phyloP scores from a whole-genome alignment of 2,329 filamentous ascomycete genomes.

The Albophoma yamanashiensis region DNA sequence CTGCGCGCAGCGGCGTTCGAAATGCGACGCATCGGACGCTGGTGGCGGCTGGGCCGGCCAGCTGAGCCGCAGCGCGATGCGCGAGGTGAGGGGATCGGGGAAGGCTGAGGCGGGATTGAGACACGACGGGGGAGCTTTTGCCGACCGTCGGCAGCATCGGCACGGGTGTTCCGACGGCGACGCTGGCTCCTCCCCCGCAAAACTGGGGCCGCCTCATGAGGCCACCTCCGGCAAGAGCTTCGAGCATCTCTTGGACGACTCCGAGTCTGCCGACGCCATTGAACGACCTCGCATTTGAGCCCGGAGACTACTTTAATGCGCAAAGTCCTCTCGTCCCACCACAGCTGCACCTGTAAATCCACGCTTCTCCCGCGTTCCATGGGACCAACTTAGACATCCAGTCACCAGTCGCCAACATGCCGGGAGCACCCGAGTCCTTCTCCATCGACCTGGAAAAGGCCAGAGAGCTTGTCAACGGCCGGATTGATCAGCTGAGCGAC shows the following conservation, averaged over 20 bases:
- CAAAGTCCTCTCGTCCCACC: no score
- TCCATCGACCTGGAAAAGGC: constrained; percentile 7
- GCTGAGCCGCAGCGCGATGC: neutral
- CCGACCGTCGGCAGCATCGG: neutral
- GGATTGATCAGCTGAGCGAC: constrained; percentile 8
- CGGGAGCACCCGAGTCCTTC: neutral
- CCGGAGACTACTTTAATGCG: no score
- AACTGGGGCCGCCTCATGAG: neutral
- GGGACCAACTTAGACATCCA: neutral
- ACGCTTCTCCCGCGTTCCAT: neutral
- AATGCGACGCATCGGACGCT: neutral
- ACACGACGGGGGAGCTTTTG: neutral
- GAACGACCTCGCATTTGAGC: no score
- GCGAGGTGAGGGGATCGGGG: neutral
- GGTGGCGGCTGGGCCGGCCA: neutral
- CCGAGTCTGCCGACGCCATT: no score
- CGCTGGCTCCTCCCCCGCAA: neutral
- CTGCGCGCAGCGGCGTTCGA: no score
- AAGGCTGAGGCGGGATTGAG: neutral
- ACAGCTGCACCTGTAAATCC: neutral
- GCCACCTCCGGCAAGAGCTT: no score
- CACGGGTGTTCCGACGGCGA: neutral
- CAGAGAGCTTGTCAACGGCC: constrained; percentile 9
- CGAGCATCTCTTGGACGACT: no score
- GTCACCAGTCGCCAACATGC: neutral